Percentiles rank a stretch among this genome's conserved stretches.
These are phyloP conservation scores for Calonectria fujianensis DNA, from an alignment of 2,329 filamentous ascomycete species.

Conservation along the genomic window DNA sequence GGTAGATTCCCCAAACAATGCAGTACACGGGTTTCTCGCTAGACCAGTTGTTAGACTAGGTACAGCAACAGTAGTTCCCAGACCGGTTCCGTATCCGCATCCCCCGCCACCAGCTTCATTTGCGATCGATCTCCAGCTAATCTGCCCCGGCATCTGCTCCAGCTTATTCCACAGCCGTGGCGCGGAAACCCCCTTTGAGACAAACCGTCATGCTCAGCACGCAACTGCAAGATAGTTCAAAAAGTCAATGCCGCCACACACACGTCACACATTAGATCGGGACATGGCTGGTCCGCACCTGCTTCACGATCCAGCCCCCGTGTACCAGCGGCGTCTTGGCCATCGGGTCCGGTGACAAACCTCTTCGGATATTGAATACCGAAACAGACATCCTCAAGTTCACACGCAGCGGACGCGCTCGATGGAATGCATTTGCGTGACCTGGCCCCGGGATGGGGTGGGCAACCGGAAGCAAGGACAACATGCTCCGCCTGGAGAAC, in stretches of 20 bases:
- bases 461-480: conserved; percentile 93
- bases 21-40: conserved; percentile 86
- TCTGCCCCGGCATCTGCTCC: conserved; percentile 72
- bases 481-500: conserved; percentile 92
- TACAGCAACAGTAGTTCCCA: conserved; percentile 75
- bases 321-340: conserved; percentile 85
- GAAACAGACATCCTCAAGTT: conserved; percentile 92
- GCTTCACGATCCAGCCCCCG: conserved; percentile 88
- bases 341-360: conserved; percentile 93
- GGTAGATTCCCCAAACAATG: background rate
- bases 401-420: conserved; percentile 90
- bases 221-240: conserved; percentile 93
- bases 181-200: conserved; percentile 62
- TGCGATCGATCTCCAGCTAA: conserved; percentile 75
- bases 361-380: conserved; percentile 94
- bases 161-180: conserved; percentile 73
- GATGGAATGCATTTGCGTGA: conserved; percentile 90
- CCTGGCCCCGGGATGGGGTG: conserved; percentile 90
- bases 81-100: conserved; percentile 78
- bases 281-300: conserved; percentile 94
- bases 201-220: conserved; percentile 73
- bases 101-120: conserved; percentile 71
- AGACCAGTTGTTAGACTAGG: conserved; percentile 71
- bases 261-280: conserved; percentile 90
- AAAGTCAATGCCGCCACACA: conserved; percentile 93